Percentiles rank a stretch among this genome's conserved stretches.
Conservation (phyloP, 2,329 filamentous ascomycete genomes). For the Pseudohalonectria lignicola region DNA sequence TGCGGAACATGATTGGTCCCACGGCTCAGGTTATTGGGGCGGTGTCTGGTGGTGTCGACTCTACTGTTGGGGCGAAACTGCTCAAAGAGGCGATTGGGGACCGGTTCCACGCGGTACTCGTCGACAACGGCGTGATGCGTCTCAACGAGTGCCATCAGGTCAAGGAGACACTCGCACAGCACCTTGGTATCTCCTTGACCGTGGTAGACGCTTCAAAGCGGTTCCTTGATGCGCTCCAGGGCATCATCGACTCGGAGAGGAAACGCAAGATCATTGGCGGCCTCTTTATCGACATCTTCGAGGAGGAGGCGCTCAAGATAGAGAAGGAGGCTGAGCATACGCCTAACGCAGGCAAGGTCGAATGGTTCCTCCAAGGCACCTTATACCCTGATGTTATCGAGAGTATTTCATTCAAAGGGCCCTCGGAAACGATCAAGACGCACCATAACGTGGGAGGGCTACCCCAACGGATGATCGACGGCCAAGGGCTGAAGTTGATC, state of each 20-base stretch:
- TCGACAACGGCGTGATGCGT: constrained; percentile 80
- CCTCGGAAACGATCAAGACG: constrained; percentile 39
- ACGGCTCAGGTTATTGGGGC: constrained; percentile 60
- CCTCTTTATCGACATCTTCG: constrained; percentile 58
- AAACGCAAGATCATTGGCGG: constrained; percentile 69
- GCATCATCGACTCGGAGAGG: constrained; percentile 67
- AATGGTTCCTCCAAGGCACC: constrained; percentile 82
- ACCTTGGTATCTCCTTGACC: constrained; percentile 83
- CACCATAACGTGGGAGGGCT: constrained; percentile 35
- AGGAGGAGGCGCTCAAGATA: constrained; percentile 61
- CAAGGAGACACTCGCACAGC: constrained; percentile 63
- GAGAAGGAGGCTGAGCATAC: constrained; percentile 60
- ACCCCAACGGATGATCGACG: constrained; percentile 23
- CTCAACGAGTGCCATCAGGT: constrained; percentile 77
- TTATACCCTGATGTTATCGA: constrained; percentile 51
- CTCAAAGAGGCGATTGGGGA: constrained; percentile 63
- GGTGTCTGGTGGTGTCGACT: constrained; percentile 68
- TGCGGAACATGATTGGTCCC: constrained; percentile 70
- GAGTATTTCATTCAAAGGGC: constrained; percentile 31
- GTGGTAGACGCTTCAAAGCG: constrained; percentile 69
- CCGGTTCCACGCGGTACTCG: constrained; percentile 56
- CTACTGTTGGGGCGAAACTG: constrained; percentile 74
- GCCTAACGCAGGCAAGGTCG: constrained; percentile 59
- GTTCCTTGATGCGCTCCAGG: constrained; percentile 68
- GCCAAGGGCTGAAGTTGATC: constrained; percentile 50